Base-by-base conservation (phyloP, 768 basidiomycete genomes). In the Solioccasus polychromus region DNA sequence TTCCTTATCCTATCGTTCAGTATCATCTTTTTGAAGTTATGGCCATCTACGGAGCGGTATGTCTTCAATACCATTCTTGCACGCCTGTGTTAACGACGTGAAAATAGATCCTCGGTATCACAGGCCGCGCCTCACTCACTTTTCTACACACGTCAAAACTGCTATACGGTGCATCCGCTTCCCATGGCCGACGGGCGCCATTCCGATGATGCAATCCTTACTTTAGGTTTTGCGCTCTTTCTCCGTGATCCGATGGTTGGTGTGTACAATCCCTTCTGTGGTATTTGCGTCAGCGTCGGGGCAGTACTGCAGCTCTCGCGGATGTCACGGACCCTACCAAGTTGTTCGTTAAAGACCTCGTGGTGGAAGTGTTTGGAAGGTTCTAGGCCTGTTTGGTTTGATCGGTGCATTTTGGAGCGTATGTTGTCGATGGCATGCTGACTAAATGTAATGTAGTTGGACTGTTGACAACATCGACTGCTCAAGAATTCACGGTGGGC, bases 21-120 rank as follows among this genome's bases (percentile, higher is more conserved):
- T 55, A 92, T 98, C 73, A 97, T 99, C 61, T 98, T 76, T 97
- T 95, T 68, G 95, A 98, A 73, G 96, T 97, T 61, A 94, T 99
- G 23, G 96, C 95, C 47, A 98, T 99, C 61, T 98, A 98, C 71
- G 96, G 89, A 46, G 90, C 92, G 42, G 91, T 93, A 68, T 48
- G 87, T 76, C 15, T 5, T 36, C 9, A 10, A 9, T 11, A 22
- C 23, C 12, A 4, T 29, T 22, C 4, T 8, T 1, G 29, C 6
- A 3, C 5, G 3, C 11, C 5, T n/a, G 45, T 48, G 30, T 39
- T 46, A 25, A 11, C 14, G 17, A 43, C 35, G 14, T 41, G 0
- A 8, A 14, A 20, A 28, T 4, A 91, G 89, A 96, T 96, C 58
- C 94, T 94, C 58, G 90, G 92, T 22, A 99, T 98, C 54, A 31